A percentile compares a stretch with the other conserved stretches of the same genome.
phyloP scores from a whole-genome alignment of 192 early-diverging fungal genomes.

The Geosiphon pyriformis region DNA sequence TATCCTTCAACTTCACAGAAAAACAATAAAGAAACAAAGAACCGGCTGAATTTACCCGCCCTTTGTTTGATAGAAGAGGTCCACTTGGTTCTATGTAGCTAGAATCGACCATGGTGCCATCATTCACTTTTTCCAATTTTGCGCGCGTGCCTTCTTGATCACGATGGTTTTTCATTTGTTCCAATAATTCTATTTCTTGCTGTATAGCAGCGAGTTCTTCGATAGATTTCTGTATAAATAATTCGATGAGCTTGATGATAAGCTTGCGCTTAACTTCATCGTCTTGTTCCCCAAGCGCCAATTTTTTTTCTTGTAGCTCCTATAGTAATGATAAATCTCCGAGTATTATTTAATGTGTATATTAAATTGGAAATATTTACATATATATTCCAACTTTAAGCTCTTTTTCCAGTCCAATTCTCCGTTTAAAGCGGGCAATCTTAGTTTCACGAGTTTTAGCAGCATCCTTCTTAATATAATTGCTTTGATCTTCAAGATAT shows the following conservation, averaged over 20 bases:
- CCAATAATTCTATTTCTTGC: constrained; percentile 76
- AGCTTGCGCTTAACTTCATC: constrained; percentile 74
- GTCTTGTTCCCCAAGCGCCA: constrained; percentile 35
- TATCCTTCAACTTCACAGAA: constrained; percentile 11
- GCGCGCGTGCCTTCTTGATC: constrained; percentile 26
- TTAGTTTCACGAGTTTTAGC: constrained; percentile 60
- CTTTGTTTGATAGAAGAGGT: constrained; percentile 46
- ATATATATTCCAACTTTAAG: constrained; percentile 40
- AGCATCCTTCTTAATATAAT: constrained; percentile 38
- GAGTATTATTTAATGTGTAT: too few relatives aligned
- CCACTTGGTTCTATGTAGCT: constrained; percentile 36
- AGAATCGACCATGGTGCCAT: constrained; percentile 24
- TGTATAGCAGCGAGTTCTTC: constrained; percentile 64
- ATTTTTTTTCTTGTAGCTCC: constrained; percentile 31
- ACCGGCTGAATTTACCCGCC: constrained; percentile 22
- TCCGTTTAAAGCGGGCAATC: constrained; percentile 66
- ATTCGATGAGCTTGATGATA: constrained; percentile 64
- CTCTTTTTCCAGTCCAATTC: constrained; percentile 50
- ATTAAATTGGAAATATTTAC: too few relatives aligned
- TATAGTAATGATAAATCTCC: too few relatives aligned
- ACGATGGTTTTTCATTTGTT: constrained; percentile 61
- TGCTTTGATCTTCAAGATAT: constrained; percentile 35
- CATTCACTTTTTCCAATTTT: constrained; percentile 27
- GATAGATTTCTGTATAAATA: constrained; percentile 64
- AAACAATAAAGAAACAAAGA: not conserved